Evolutionary conservation across 331 rosid species (phyloP).

Genomic region (Malus hybrid): DNA sequence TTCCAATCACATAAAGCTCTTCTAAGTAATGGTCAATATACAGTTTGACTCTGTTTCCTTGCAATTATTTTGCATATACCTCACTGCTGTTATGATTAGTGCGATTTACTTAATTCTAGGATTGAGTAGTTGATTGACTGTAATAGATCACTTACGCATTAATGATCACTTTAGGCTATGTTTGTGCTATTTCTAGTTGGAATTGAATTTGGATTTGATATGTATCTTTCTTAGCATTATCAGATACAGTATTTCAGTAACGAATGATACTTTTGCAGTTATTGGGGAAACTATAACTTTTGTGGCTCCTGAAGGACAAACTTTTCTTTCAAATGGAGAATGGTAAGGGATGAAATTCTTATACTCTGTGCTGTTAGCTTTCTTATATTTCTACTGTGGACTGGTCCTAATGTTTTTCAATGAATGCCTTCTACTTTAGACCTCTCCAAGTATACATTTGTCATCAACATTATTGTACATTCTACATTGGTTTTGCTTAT

Average conservation of each 20-base stretch:
- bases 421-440: not conserved
- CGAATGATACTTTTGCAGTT: conserved; percentile 41
- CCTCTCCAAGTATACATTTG: not conserved
- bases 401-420: not conserved
- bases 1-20: not conserved
- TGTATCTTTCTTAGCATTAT: not conserved
- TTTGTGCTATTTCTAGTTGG: not conserved
- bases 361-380: not conserved
- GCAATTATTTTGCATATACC: not conserved
- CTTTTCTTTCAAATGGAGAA: conserved; percentile 85
- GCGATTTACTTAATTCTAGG: not conserved
- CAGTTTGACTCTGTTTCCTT: not conserved
- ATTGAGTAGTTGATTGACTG: not conserved
- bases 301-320: conserved; percentile 43
- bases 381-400: not conserved
- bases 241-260: conserved; percentile 6
- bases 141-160: not conserved
- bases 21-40: not conserved
- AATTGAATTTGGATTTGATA: conserved; percentile 2
- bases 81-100: not conserved
- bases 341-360: conserved; percentile 42
- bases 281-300: conserved; percentile 83
- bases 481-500: not conserved
- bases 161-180: not conserved
- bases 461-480: too few species aligned